A percentile compares a stretch with the other conserved stretches of the same genome.
These are phyloP conservation scores for Funneliformis mosseae DNA, from an alignment of 192 early-diverging fungal genomes.

Conservation along the genomic window DNA sequence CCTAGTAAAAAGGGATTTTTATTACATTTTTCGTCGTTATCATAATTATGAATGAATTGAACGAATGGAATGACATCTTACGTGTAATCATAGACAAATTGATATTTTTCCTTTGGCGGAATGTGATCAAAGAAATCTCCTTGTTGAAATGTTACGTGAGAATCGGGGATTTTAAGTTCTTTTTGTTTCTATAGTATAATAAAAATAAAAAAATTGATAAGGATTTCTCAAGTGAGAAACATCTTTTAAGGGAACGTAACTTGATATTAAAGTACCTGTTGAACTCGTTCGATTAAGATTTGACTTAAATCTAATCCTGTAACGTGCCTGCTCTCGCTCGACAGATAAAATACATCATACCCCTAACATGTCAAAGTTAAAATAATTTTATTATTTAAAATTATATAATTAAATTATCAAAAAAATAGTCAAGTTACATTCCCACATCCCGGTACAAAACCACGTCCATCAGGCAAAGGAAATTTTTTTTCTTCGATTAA, in stretches of 20 bases:
- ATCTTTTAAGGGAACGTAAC: neutral
- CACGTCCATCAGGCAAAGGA: conserved; percentile 43
- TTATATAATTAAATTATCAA: neutral
- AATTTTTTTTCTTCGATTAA: conserved; percentile 50
- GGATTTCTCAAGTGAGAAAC: neutral
- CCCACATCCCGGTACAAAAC: conserved; percentile 67
- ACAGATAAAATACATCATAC: conserved; percentile 77
- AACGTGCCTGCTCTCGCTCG: conserved; percentile 59
- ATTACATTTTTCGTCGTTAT: conserved; percentile 8
- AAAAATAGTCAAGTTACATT: conserved; percentile 33
- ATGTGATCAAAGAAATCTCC: conserved; percentile 78
- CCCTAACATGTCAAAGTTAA: conserved; percentile 37
- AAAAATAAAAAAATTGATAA: neutral
- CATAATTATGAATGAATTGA: neutral
- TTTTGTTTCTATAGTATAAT: conserved; percentile 37
- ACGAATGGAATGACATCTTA: conserved; percentile 28
- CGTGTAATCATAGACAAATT: conserved; percentile 84
- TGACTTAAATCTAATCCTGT: conserved; percentile 71
- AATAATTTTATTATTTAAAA: too few relatives aligned
- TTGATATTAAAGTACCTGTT: conserved; percentile 41
- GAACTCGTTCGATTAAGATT: conserved; percentile 60
- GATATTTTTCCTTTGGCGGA: conserved; percentile 57
- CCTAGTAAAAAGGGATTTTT: conserved; percentile 12
- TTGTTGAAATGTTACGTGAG: conserved; percentile 54
- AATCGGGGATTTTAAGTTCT: conserved; percentile 37